Base-by-base conservation (phyloP, 805 yeast genomes). In the Saccharomyces jurei region DNA sequence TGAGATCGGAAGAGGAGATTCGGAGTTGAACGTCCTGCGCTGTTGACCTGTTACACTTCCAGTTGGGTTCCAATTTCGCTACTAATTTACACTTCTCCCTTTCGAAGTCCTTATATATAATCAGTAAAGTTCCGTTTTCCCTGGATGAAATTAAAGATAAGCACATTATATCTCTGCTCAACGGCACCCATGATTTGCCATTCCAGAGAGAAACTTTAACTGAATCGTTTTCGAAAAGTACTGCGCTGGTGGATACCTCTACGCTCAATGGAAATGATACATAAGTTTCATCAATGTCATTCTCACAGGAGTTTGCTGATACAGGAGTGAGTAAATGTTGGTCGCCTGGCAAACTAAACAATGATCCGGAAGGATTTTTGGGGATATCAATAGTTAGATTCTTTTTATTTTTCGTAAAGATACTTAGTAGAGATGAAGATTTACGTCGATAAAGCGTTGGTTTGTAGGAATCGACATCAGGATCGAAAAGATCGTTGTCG, bases 1-100 rank as follows among this genome's bases (percentile, higher is more conserved):
- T 27, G n/a, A 60, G 46, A 49, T 58, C 56, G 2, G 47, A 27
- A 2, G 53, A 8, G 0, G 69, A 63, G 4, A 68, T 51, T 14
- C 57, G 51, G 5, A 68, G 32, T 52, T 69, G 72, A 25, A 68
- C 51, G 56, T 69, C 72, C 46, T 63, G 68, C 2, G 71, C 72
- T 1, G 71, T 62, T 4, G 70, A 58, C 50, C 59, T 64, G 4
- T 54, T 48, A 26, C 58, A 54, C 32, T 55, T 63, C 68, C 71
- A 66, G 8, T 51, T 52, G 1, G 58, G 13, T 2, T 63, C 48
- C 6, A 69, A 53, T 1, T 51, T 49, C 1, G 63, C 58, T 27
- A 62, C 53, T 10, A 65, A 47, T 28, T 58, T 56, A 47, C 60
- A 54, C 26, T 53, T 49, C 1, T 48, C 27, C 14, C 51, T 53